phyloP scores from a whole-genome alignment of 192 early-diverging fungal species.

The Linnemannia zychae region DNA sequence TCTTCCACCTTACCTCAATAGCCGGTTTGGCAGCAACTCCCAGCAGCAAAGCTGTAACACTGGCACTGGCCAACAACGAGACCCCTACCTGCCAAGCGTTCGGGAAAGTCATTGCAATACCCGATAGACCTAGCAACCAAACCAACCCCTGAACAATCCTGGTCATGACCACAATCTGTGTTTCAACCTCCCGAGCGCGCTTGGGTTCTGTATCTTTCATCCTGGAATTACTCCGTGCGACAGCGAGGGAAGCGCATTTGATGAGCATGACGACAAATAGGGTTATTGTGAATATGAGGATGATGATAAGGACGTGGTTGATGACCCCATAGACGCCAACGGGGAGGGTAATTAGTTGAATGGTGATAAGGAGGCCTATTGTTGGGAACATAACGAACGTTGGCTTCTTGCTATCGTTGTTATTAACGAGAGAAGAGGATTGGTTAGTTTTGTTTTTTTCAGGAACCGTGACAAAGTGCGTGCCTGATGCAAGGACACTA shows the following conservation, averaged over 20 bases:
- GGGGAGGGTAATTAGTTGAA: conserved; percentile 48
- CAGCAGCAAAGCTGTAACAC: conserved; percentile 55
- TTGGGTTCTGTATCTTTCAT: conserved; percentile 34
- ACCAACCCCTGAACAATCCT: conserved; percentile 55
- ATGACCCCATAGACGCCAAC: conserved; percentile 30
- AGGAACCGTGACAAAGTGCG: not conserved
- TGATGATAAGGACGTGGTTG: conserved; percentile 49
- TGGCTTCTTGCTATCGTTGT: conserved; percentile 35
- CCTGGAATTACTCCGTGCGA: conserved; percentile 31
- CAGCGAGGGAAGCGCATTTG: conserved; percentile 47
- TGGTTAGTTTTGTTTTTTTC: not conserved
- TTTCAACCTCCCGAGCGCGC: conserved; percentile 45
- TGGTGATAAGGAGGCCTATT: conserved; percentile 36
- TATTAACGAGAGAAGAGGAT: not conserved
- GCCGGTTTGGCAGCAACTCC: conserved; percentile 59
- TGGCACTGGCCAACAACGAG: conserved; percentile 56
- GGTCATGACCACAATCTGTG: conserved; percentile 57
- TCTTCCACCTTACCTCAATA: conserved; percentile 38
- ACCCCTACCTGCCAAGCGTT: conserved; percentile 58
- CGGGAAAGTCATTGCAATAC: conserved; percentile 59
- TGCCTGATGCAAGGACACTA: not conserved
- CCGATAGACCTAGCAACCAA: conserved; percentile 40
- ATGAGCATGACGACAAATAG: conserved; percentile 49
- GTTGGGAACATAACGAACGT: conserved; percentile 58
- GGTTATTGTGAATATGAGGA: conserved; percentile 45